phyloP scores from a whole-genome alignment of 768 basidiomycete genomes.

The Termitomyces sp. region DNA sequence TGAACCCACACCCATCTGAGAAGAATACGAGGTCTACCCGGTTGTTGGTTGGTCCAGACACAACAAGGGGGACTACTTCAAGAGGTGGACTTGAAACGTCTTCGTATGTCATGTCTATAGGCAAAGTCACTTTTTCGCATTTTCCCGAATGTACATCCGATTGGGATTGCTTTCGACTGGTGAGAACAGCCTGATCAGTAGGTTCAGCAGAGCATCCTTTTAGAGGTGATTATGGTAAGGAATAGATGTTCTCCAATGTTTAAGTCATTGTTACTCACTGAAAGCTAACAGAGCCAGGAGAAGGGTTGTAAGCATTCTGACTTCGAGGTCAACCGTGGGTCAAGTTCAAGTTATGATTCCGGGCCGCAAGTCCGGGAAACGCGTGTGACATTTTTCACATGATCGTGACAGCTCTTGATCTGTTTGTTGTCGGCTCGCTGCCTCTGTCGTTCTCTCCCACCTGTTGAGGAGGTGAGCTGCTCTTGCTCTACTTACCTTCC shows the following conservation, averaged over 20 bases:
- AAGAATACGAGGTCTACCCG: constrained; percentile 76
- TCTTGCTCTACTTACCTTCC: no score
- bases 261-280: background rate
- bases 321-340: background rate
- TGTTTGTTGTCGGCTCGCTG: no score
- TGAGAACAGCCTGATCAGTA: background rate
- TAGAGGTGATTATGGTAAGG: background rate
- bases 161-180: background rate
- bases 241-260: background rate
- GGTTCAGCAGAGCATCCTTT: background rate
- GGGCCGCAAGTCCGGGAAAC: background rate
- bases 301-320: background rate
- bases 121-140: background rate
- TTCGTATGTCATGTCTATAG: background rate
- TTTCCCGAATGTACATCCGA: background rate
- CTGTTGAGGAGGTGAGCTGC: no score
- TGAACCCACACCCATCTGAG: constrained; percentile 65
- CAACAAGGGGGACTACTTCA: constrained; percentile 50
- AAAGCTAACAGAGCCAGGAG: background rate
- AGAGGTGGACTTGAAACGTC: constrained; percentile 35
- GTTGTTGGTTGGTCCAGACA: constrained; percentile 59
- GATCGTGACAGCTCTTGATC: background rate
- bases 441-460: no score
- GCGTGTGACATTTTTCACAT: background rate
- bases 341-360: background rate